Evolutionary conservation across 345 rosid genomes (phyloP).

Genomic region (Clausena lansium): DNA sequence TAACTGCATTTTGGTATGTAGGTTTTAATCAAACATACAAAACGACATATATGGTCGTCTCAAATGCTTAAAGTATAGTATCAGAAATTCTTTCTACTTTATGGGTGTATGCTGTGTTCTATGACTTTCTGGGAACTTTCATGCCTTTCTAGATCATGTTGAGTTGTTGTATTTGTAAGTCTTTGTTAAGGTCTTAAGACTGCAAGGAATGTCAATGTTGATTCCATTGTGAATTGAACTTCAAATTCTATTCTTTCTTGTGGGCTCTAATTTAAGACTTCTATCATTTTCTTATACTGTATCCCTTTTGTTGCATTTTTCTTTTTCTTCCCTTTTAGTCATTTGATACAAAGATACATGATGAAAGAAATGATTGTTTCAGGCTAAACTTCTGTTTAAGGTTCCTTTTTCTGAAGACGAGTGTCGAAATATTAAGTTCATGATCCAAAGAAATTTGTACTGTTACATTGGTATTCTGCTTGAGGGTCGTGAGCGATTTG

Average conservation of each 20-base stretch:
- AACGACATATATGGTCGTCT: not conserved
- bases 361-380: slow-evolving; percentile 29
- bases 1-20: not conserved
- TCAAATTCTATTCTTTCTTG: not conserved
- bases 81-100: not conserved
- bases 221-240: not conserved
- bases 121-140: not conserved
- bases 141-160: not conserved
- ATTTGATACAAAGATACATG: not conserved
- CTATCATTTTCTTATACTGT: not conserved
- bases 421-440: slow-evolving; percentile 56
- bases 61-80: not conserved
- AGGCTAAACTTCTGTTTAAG: slow-evolving; percentile 69
- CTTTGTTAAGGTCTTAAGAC: not conserved
- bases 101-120: not conserved
- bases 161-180: not conserved
- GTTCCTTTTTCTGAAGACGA: slow-evolving; percentile 84
- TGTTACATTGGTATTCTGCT: slow-evolving; percentile 67
- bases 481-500: slow-evolving; percentile 63
- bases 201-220: not conserved
- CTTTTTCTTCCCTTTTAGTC: not conserved
- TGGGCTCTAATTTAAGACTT: not conserved
- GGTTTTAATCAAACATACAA: not conserved
- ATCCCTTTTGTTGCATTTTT: not conserved
- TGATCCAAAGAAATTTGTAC: slow-evolving; percentile 76